Base-by-base conservation (phyloP, 805 yeast species). In the Candida khao-thaluensis region DNA sequence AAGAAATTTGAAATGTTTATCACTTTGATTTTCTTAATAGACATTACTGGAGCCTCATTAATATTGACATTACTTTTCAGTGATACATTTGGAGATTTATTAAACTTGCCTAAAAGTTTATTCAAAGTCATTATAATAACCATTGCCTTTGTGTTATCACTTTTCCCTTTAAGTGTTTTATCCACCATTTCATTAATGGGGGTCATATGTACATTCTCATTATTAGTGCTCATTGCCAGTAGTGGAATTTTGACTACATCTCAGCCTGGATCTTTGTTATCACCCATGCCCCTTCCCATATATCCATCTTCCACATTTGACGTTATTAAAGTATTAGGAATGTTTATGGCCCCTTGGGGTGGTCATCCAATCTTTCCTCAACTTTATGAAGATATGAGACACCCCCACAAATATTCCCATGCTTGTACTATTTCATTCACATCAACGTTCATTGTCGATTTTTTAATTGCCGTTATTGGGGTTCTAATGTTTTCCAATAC, bases 311-410 rank as follows among this genome's bases (percentile, higher is more conserved):
- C 55, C 14, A 31, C 56, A 18, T 50, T 11, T 12, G 64, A 67
- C 35, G 47, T 80, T 7, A 53, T 76, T 7, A 59, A 78, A 24
- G 72, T 83, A 7, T 61, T 82, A 40, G 91, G 91, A 2, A 69
- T 84, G 20, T 71, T 80, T 42, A 74, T 84, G 72, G 88, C 90
- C 3, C 88, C 89, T 9, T 84, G 86, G 79, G 91, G 91, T 41
- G 93, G 93, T 2, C 91, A 84, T 56, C 86, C 88, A 1, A 81
- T 85, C 5, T 82, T 82, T 48, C 91, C 91, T 2, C 85, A 82
- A 50, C 62, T 84, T 30, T 80, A 77, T 55, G 64, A 75, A 27
- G 93, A 84, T 56, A 85, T 84, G 85, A 71, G 79, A 52, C 81
- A 74, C 40, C 88, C 88, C 5, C 47, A 63, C 18, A 79, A 82